Base-by-base conservation (phyloP, 2,329 filamentous ascomycete species). In the Xylariomycetidae sp. region DNA sequence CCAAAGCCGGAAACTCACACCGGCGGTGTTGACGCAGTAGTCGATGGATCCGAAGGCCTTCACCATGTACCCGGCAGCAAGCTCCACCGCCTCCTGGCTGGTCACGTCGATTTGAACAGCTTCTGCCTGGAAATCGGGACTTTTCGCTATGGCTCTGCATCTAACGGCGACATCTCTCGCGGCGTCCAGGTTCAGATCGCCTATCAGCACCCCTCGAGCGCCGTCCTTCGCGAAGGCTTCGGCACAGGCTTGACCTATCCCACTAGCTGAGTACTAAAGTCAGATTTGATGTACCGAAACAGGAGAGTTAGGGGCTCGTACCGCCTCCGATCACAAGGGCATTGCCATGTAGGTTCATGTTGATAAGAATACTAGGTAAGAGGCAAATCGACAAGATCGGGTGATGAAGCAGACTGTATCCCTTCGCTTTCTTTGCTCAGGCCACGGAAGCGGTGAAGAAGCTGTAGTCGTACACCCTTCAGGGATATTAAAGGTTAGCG, bases 21-120 rank as follows among this genome's bases (percentile, higher is more conserved):
- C 45, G 9, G 43, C 46, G 19, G 33, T 31, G 14, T 40, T 45
- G 13, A 48, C 33, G 9, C 40, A 46, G 15, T 48, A 50, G 16
- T 48, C 47, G 4, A 46, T 26, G 3, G 44, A 37, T 7, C 31
- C 35, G 18, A 44, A 42, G 3, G 13, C 10, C n/a, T 34, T 16
- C 9, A 27, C 17, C 17, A 23, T 31, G 5, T 31, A 11, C 2
- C n/a, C 17, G 3, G 31, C 11, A 5, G 20, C 16, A 6, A 12
- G 8, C 6, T 27, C 17, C 2, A 36, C 27, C 17, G 37, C 36
- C 11, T 40, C 30, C 25, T 40, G 18, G 13, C n/a, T 4, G 5
- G 29, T 33, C 11, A 40, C 25, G 16, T 40, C 37, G 6, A 40
- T 15, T 9, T 11, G 16, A 14, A 30, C 11, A 10, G 33, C 29